Percentiles rank a stretch among this genome's conserved stretches.
These are phyloP conservation scores for Hypoxylon subgilvum DNA, from an alignment of 495 filamentous ascomycete species.

Conservation along the genomic window DNA sequence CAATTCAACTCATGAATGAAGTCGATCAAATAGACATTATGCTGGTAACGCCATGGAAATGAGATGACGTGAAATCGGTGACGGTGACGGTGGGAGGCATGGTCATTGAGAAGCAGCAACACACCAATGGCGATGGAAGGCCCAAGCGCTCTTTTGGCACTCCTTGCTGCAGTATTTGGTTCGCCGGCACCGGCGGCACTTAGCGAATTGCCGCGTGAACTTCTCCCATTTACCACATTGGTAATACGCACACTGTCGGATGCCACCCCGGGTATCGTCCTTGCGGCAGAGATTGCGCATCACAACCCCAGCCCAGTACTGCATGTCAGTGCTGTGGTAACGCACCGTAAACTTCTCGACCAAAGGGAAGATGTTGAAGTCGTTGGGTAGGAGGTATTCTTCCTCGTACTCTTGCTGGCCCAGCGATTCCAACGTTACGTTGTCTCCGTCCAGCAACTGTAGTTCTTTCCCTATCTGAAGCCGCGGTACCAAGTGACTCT, in stretches of 20 bases:
- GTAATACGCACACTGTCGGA: conserved; percentile 96
- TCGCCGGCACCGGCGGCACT: conserved; percentile 92
- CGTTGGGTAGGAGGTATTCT: conserved; percentile 89
- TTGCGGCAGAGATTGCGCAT: conserved; percentile 99
- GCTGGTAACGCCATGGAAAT: conserved; percentile 42
- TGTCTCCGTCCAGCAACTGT: conserved; percentile 72
- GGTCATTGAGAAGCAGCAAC: conserved; percentile 68
- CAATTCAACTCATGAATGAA: conserved; percentile 45
- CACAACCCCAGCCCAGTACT: conserved; percentile 98
- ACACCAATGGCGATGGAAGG: conserved; percentile 97
- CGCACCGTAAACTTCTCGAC: conserved; percentile 98
- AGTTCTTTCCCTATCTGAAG: conserved; percentile 89
- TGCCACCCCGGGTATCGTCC: conserved; percentile 90
- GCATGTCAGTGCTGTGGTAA: conserved; percentile 94
- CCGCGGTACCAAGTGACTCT: conserved; percentile 89
- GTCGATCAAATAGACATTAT: conserved; percentile 47
- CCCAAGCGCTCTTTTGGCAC: conserved; percentile 98
- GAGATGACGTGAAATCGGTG: conserved; percentile 38
- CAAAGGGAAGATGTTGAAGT: conserved; percentile 96
- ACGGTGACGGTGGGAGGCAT: conserved; percentile 24
- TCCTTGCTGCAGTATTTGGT: conserved; percentile 99
- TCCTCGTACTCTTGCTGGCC: conserved; percentile 72
- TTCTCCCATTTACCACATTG: conserved; percentile 98
- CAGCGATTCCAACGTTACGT: conserved; percentile 45
- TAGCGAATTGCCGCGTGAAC: conserved; percentile 93